Evolutionary conservation across 2,329 filamentous ascomycete species (phyloP).

Genomic region (Diaporthe citrichinensis): DNA sequence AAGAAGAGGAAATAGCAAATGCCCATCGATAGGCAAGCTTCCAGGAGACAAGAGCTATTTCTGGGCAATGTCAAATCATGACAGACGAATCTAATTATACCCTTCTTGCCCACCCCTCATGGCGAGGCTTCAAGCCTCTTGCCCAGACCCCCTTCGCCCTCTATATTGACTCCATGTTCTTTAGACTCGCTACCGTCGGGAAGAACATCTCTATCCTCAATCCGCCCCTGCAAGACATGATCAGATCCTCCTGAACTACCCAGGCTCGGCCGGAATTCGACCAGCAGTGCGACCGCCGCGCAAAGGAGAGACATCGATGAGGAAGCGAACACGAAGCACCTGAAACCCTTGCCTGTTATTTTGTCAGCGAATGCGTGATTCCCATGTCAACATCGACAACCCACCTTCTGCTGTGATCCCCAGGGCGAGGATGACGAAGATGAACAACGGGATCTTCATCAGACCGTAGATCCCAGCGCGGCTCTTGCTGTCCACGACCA

Average conservation of each 20-base stretch:
- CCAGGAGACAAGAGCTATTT: neutral
- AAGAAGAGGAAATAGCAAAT: slow-evolving; percentile 56
- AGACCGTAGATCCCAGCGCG: slow-evolving; percentile 50
- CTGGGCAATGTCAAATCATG: neutral
- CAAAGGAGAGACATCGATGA: slow-evolving; percentile 36
- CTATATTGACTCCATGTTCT: neutral
- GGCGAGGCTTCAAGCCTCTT: neutral
- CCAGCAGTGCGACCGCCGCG: slow-evolving; percentile 23
- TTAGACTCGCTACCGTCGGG: neutral
- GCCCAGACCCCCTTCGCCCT: neutral
- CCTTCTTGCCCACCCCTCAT: neutral
- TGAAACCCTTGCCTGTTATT: slow-evolving; percentile 34
- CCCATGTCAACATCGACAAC: neutral
- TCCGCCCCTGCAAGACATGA: neutral
- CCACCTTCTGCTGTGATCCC: slow-evolving; percentile 41
- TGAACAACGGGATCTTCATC: slow-evolving; percentile 44
- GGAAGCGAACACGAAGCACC: slow-evolving; percentile 36
- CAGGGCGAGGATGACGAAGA: slow-evolving; percentile 43
- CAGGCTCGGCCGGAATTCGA: slow-evolving; percentile 30
- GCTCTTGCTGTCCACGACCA: slow-evolving; percentile 48
- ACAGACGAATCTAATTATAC: slow-evolving; percentile 21
- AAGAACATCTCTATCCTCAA: neutral
- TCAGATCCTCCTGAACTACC: neutral
- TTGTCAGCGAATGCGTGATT: neutral
- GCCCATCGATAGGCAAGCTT: slow-evolving; percentile 24